phyloP scores from a whole-genome alignment of 2,329 filamentous ascomycete genomes.

The Colletotrichum tofieldiae region DNA sequence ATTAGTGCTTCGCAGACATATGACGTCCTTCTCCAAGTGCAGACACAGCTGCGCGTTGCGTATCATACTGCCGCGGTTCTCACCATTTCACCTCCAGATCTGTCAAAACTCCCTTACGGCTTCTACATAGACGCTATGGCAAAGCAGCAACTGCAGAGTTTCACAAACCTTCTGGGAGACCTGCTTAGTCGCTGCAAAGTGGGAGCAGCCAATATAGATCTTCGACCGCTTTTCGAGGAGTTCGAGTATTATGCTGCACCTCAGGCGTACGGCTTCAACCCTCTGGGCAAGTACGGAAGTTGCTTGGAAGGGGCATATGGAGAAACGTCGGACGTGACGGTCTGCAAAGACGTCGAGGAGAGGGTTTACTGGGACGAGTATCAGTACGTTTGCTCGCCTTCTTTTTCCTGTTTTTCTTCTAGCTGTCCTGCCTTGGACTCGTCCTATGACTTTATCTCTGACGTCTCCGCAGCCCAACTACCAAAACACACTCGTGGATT shows the following conservation, averaged over 20 bases:
- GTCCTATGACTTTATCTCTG: not conserved
- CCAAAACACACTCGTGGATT: slow-evolving; percentile 38
- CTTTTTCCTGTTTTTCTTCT: not conserved
- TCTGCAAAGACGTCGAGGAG: slow-evolving; percentile 27
- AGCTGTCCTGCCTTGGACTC: not conserved
- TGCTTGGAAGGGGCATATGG: slow-evolving; percentile 32
- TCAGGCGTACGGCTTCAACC: slow-evolving; percentile 18
- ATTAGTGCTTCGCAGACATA: slow-evolving; percentile 37
- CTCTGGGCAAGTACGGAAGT: slow-evolving; percentile 34
- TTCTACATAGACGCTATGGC: slow-evolving; percentile 6
- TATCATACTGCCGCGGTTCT: slow-evolving; percentile 7
- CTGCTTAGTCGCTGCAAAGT: not conserved
- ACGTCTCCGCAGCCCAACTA: slow-evolving; percentile 30
- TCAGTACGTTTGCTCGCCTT: slow-evolving; percentile 13
- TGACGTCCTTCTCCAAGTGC: slow-evolving; percentile 2
- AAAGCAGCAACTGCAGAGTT: slow-evolving; percentile 17
- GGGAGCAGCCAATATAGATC: slow-evolving; percentile 11
- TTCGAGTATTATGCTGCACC: slow-evolving; percentile 37
- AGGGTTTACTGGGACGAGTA: slow-evolving; percentile 41
- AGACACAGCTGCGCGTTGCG: not conserved
- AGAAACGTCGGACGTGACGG: slow-evolving; percentile 35
- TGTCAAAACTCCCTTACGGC: slow-evolving; percentile 27
- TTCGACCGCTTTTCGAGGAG: slow-evolving; percentile 29
- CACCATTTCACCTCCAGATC: slow-evolving; percentile 29
- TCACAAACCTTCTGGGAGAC: slow-evolving; percentile 5